phyloP scores from a whole-genome alignment of 2,329 filamentous ascomycete genomes.

The Fusarium dimerum region DNA sequence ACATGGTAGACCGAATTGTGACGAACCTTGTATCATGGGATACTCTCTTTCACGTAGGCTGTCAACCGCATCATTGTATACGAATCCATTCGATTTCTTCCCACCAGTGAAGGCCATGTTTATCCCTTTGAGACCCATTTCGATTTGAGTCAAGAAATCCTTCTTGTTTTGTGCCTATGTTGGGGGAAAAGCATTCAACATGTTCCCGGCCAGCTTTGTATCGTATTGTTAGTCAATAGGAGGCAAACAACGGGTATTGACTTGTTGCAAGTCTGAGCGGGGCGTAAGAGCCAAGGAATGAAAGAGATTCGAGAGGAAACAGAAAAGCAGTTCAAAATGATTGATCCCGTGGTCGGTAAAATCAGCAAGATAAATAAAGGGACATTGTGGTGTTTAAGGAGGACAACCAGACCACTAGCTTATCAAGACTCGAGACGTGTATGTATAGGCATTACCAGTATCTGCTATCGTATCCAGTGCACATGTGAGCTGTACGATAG shows the following conservation, averaged over 20 bases:
- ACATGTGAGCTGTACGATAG: neutral
- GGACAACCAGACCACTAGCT: neutral
- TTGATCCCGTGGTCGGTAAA: neutral
- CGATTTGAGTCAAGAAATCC: neutral
- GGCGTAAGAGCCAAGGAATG: neutral
- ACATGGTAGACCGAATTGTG: neutral
- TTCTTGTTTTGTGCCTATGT: too few species aligned
- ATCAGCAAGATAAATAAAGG: neutral
- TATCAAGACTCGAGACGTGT: too few species aligned
- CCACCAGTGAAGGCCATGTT: constrained; percentile 6
- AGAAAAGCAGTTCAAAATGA: neutral
- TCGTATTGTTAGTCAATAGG: neutral
- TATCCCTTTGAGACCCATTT: neutral
- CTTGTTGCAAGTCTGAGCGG: neutral
- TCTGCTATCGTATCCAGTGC: neutral
- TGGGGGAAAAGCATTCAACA: too few species aligned
- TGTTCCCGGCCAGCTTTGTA: too few species aligned
- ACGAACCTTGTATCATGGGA: constrained; percentile 67
- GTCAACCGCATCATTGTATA: constrained; percentile 63
- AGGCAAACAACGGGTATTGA: neutral
- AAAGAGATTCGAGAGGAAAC: neutral
- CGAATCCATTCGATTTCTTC: constrained; percentile 13
- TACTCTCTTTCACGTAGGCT: constrained; percentile 61
- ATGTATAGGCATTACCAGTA: neutral
- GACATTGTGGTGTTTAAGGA: neutral